Percentiles rank a stretch among this genome's conserved stretches.
Evolutionary conservation across 306 rosid genomes (phyloP).

Genomic region (Acacia confusa): DNA sequence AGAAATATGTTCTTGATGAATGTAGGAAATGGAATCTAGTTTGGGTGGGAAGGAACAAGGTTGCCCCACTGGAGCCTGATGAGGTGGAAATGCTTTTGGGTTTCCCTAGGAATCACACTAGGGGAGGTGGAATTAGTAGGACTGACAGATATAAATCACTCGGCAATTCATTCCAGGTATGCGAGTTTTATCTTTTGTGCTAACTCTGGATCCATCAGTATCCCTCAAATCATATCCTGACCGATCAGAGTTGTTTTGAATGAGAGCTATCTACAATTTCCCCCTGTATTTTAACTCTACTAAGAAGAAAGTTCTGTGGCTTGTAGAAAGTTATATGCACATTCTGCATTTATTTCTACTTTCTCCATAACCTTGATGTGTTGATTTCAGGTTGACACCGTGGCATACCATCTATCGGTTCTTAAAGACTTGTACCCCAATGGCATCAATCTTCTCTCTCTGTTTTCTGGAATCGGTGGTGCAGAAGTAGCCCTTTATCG

Average conservation of each 20-base stretch:
- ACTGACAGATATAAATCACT: slow-evolving; percentile 92
- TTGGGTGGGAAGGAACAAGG: slow-evolving; percentile 97
- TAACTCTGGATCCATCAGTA: slow-evolving; percentile 2
- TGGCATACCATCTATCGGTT: slow-evolving; percentile 87
- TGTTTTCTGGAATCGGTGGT: slow-evolving; percentile 95
- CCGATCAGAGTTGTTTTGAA: not conserved
- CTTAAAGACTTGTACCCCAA: slow-evolving; percentile 73
- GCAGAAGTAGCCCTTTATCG: slow-evolving; percentile 95
- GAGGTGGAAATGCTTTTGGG: slow-evolving; percentile 90
- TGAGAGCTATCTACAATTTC: not conserved
- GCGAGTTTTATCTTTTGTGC: slow-evolving; percentile 7
- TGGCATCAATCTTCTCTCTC: slow-evolving; percentile 89
- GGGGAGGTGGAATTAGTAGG: slow-evolving; percentile 97
- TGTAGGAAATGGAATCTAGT: slow-evolving; percentile 95
- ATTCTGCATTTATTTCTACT: not conserved
- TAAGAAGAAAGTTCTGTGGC: not conserved
- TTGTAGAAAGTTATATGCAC: slow-evolving; percentile 12
- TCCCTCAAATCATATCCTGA: not conserved
- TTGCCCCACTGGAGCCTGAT: slow-evolving; percentile 93
- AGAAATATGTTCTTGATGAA: slow-evolving; percentile 64
- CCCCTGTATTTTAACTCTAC: not conserved
- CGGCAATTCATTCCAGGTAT: slow-evolving; percentile 96
- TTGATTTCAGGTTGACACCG: slow-evolving; percentile 85
- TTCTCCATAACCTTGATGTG: not conserved
- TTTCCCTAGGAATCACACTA: slow-evolving; percentile 90